A percentile compares a stretch with the other conserved stretches of the same genome.
phyloP scores from a whole-genome alignment of 2,329 filamentous ascomycete species.

The Claviceps lovelessii region DNA sequence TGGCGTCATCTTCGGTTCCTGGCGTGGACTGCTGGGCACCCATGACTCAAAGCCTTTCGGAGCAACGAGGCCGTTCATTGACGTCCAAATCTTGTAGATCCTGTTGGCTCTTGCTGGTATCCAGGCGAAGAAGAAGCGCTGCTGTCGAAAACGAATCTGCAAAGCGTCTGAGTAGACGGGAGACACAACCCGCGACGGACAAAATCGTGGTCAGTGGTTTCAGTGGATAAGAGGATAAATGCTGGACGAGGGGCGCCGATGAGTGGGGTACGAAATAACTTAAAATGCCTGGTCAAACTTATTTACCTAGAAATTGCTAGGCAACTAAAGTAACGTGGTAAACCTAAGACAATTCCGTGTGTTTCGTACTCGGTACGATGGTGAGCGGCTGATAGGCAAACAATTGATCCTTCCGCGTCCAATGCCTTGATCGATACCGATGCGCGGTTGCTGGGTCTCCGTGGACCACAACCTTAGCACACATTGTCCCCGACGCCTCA shows the following conservation, averaged over 20 bases:
- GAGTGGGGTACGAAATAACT: background rate
- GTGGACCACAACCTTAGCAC: background rate
- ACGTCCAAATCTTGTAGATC: background rate
- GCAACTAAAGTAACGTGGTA: background rate
- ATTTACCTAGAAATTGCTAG: no score
- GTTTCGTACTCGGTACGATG: background rate
- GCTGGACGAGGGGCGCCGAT: background rate
- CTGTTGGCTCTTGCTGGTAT: no score
- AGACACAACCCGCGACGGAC: no score
- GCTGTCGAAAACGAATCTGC: background rate
- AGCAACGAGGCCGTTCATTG: background rate
- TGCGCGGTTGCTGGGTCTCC: background rate
- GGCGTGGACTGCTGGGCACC: conserved; percentile 41
- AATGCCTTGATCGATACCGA: background rate
- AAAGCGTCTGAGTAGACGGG: background rate
- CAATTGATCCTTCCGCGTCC: background rate
- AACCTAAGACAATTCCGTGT: background rate
- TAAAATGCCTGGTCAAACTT: background rate
- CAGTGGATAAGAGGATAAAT: no score
- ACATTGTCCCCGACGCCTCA: background rate
- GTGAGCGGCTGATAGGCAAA: background rate
- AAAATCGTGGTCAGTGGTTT: no score
- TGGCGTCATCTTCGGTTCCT: conserved; percentile 9
- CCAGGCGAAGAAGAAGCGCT: background rate
- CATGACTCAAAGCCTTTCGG: conserved; percentile 21